Conservation (phyloP, 1,284 basidiomycete genomes). For the Puccinia horiana region DNA sequence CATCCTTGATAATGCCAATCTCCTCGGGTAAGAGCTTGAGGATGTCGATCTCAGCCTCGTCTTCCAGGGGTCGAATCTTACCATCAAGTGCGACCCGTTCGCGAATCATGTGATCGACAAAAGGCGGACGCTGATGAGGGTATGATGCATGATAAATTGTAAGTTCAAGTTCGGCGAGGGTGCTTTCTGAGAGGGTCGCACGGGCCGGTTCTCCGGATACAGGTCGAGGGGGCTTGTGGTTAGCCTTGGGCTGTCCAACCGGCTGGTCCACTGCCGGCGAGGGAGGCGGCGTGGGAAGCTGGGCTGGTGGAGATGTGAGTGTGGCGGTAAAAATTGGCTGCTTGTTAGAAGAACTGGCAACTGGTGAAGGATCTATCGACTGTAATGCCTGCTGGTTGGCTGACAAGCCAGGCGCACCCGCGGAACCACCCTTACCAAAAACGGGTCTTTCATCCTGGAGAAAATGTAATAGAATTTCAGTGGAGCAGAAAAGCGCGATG, state of each 20-base stretch:
- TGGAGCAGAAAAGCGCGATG: not conserved
- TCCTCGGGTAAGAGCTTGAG: constrained; percentile 68
- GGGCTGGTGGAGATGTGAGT: not conserved
- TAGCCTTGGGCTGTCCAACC: not conserved
- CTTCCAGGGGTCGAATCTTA: constrained; percentile 74
- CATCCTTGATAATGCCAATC: constrained; percentile 63
- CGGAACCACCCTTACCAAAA: not conserved
- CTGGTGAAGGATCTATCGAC: not conserved
- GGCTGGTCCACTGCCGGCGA: not conserved
- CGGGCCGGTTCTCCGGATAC: not conserved
- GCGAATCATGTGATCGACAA: constrained; percentile 69
- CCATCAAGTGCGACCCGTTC: constrained; percentile 82
- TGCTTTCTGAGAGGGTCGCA: not conserved
- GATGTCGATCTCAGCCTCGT: constrained; percentile 68
- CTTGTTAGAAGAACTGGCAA: not conserved
- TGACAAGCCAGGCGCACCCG: not conserved
- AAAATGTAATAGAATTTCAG: not conserved
- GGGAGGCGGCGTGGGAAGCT: constrained; percentile 5
- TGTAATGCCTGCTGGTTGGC: not conserved
- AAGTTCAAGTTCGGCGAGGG: constrained; percentile 50
- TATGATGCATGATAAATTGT: constrained; percentile 54
- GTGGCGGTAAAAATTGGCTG: constrained; percentile 48
- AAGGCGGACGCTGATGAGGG: constrained; percentile 53
- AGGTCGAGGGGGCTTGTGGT: not conserved
- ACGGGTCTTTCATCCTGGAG: not conserved